Evolutionary conservation across 331 rosid genomes (phyloP).

Genomic region (Malus hybrid): DNA sequence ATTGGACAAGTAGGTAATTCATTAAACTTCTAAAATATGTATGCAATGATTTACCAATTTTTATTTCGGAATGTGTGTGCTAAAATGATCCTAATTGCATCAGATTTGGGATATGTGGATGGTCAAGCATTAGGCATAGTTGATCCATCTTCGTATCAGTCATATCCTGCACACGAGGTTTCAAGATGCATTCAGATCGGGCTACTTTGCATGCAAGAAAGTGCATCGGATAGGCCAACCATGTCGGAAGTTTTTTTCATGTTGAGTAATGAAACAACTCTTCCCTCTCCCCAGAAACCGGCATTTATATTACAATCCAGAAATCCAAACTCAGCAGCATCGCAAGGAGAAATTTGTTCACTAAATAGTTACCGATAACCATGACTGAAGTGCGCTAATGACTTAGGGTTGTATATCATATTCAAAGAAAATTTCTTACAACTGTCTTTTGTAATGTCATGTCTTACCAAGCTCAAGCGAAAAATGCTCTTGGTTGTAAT

Average conservation of each 20-base stretch:
- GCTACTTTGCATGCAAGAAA: conserved; percentile 38
- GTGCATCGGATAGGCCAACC: conserved; percentile 33
- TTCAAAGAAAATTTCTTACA: neutral
- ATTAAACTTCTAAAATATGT: neutral
- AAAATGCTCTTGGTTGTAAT: neutral
- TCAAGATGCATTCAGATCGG: conserved; percentile 33
- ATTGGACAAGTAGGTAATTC: conserved; percentile 38
- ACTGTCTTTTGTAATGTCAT: neutral
- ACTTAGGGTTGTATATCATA: neutral
- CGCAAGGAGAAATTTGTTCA: neutral
- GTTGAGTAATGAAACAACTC: neutral
- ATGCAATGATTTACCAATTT: neutral
- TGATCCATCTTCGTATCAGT: conserved; percentile 1
- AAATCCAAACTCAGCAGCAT: neutral
- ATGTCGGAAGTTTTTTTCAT: neutral
- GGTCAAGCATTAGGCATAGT: neutral
- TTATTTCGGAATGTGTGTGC: neutral
- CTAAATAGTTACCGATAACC: neutral
- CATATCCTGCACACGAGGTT: conserved; percentile 8
- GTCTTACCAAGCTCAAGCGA: neutral
- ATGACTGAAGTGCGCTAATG: neutral
- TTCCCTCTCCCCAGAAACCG: neutral
- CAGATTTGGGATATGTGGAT: neutral
- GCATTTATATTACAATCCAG: neutral
- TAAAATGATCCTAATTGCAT: neutral